A percentile compares a stretch with the other conserved stretches of the same genome.
Evolutionary conservation across 176 grass and related monocot species (phyloP).

Genomic region (Phragmites australis): DNA sequence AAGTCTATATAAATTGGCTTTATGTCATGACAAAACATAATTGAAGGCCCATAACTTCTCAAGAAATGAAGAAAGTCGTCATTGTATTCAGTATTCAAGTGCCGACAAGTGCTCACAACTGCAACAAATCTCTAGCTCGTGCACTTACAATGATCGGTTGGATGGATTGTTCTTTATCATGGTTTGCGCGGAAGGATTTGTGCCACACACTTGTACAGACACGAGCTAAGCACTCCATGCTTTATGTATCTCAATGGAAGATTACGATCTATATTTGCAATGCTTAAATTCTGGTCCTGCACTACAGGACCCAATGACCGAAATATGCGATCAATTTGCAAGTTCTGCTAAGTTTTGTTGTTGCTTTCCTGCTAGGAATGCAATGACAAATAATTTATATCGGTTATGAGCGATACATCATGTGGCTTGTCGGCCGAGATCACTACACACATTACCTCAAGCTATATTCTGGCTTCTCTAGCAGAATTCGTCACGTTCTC

Average conservation of each 20-base stretch:
- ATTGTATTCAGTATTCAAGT: conserved; percentile 14
- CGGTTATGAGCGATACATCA: background rate
- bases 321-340: conserved; percentile 28
- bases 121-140: conserved; percentile 6
- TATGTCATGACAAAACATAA: background rate
- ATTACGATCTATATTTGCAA: conserved; percentile 1
- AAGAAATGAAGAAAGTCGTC: background rate
- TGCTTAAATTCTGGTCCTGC: conserved; percentile 29
- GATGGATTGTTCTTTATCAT: background rate
- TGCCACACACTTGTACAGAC: background rate
- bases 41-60: background rate
- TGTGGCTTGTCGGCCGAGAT: background rate
- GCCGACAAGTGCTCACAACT: background rate
- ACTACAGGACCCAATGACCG: background rate
- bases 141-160: background rate
- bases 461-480: background rate
- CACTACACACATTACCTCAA: background rate
- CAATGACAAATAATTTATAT: background rate
- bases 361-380: conserved; percentile 26
- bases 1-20: background rate
- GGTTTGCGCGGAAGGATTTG: background rate
- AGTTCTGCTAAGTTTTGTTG: background rate
- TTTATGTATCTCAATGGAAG: conserved; percentile 5
- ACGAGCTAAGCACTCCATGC: conserved; percentile 12
- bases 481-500: conserved; percentile 15